Evolutionary conservation across 257 asterid species (phyloP).

Genomic region (Buddleja alternifolia): DNA sequence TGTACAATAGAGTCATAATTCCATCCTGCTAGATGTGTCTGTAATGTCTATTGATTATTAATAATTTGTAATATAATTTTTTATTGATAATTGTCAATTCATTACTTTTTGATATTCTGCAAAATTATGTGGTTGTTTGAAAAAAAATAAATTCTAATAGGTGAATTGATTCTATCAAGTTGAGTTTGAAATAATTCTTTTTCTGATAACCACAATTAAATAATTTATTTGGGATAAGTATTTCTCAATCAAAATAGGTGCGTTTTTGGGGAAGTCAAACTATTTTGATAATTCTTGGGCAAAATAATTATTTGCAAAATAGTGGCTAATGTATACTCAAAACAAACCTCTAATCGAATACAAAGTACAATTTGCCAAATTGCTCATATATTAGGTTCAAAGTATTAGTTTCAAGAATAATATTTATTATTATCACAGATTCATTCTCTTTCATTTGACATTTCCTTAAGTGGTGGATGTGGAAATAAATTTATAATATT

Average conservation of each 20-base stretch:
- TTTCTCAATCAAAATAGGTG: background rate
- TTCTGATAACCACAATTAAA: background rate
- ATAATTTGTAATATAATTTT: too few relatives aligned
- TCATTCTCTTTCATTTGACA: conserved; percentile 28
- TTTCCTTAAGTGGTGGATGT: background rate
- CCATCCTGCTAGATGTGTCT: too few relatives aligned
- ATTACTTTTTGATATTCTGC: too few relatives aligned
- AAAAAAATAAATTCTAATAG: too few relatives aligned
- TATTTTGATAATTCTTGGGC: background rate
- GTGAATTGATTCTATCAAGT: too few relatives aligned
- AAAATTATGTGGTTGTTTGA: too few relatives aligned
- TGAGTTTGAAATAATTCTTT: too few relatives aligned
- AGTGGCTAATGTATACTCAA: conserved; percentile 11
- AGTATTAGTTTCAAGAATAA: background rate
- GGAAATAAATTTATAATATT: background rate
- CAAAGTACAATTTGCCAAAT: conserved; percentile 22
- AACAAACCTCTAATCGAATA: background rate
- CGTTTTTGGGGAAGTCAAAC: background rate
- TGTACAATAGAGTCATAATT: too few relatives aligned
- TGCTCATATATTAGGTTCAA: conserved; percentile 12
- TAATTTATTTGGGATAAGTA: background rate
- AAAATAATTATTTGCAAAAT: background rate
- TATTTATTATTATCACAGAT: background rate
- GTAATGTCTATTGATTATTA: too few relatives aligned
- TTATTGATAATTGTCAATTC: too few relatives aligned